Evolutionary conservation across 495 filamentous ascomycete species (phyloP).

Genomic region (Penicillium coffeae): DNA sequence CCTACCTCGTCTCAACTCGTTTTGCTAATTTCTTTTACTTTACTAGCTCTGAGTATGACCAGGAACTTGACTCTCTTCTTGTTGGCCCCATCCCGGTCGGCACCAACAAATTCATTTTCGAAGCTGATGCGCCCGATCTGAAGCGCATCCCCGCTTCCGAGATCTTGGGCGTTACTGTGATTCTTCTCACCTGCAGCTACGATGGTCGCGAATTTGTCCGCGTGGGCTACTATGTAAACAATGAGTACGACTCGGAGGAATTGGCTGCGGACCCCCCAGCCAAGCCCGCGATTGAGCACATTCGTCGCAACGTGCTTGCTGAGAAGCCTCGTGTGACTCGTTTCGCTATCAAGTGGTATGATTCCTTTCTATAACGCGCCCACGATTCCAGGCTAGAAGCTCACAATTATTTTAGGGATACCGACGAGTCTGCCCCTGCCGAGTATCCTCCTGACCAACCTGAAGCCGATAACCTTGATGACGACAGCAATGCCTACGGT

Average conservation of each 20-base stretch:
- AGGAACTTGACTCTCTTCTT: slow-evolving; percentile 93
- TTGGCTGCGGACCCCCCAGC: slow-evolving; percentile 81
- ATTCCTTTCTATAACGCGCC: background rate
- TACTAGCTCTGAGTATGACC: slow-evolving; percentile 86
- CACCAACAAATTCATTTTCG: slow-evolving; percentile 98
- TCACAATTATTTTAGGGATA: slow-evolving; percentile 61
- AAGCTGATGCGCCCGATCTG: slow-evolving; percentile 87
- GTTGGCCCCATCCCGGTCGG: slow-evolving; percentile 95
- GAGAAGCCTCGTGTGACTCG: slow-evolving; percentile 96
- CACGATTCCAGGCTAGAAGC: no score
- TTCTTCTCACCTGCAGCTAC: slow-evolving; percentile 94
- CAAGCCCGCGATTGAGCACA: slow-evolving; percentile 87
- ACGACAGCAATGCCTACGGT: slow-evolving; percentile 82
- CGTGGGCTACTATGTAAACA: slow-evolving; percentile 98
- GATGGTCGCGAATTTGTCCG: slow-evolving; percentile 95
- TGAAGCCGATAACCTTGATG: slow-evolving; percentile 80
- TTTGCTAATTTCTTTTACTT: background rate
- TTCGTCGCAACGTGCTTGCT: slow-evolving; percentile 85
- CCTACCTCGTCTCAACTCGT: slow-evolving; percentile 3
- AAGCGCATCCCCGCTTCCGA: slow-evolving; percentile 87
- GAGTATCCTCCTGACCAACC: slow-evolving; percentile 98
- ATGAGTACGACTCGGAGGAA: slow-evolving; percentile 93
- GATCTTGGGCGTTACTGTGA: slow-evolving; percentile 94
- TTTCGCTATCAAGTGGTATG: slow-evolving; percentile 98
- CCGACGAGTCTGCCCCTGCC: slow-evolving; percentile 88